Evolutionary conservation across 129 eudicot genomes (phyloP), one percentile per base, ranked within the genome.

Genomic region (Saposhnikovia divaricata): DNA sequence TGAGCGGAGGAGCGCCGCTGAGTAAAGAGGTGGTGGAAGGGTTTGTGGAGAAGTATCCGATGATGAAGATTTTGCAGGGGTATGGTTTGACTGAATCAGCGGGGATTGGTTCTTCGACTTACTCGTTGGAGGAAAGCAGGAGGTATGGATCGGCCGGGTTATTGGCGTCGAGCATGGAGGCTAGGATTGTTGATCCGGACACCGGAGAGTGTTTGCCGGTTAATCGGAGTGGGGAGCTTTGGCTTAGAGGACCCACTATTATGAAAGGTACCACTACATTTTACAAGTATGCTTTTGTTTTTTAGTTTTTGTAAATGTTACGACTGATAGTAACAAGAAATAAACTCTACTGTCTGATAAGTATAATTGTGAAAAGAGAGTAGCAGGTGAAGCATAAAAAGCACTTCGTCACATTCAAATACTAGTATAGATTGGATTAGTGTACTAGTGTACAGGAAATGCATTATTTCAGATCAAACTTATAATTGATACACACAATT

Each of bases 1-100:
- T 90, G 23, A 87, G 84, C 4, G 99, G 99, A 27, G 99, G 98
- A 2, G 99, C 99, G 31, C 99, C 99, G 82, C 84, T 96, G 81
- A 86, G 99, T 55, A 90, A 87, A 85, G 98, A 96, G 65, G 79
- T 92, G 48, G 88, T 89, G 0, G 99, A 96, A 77, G 98, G 98
- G 0, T 96, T 96, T 69, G 77, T 84, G 79, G 91, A 89, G 84
- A 89, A 87, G 89, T 92, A 84, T 79, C 92, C 91, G 7, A 78
- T 75, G n/a, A 93, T 92, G 81, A 84, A 81, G 50, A 90, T 96
- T 40, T 45, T 86, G 83, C 99, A 96, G 86, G 99, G 99, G 76
- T 96, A 96, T 72, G 99, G 98, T 7, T 83, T 96, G 82, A 96
- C 99, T 8, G 99, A 96, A 73, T 86, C 99, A n/a, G 88, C 97